phyloP scores from a whole-genome alignment of 78 protist genomes.

The Trichosphaerium sp. region DNA sequence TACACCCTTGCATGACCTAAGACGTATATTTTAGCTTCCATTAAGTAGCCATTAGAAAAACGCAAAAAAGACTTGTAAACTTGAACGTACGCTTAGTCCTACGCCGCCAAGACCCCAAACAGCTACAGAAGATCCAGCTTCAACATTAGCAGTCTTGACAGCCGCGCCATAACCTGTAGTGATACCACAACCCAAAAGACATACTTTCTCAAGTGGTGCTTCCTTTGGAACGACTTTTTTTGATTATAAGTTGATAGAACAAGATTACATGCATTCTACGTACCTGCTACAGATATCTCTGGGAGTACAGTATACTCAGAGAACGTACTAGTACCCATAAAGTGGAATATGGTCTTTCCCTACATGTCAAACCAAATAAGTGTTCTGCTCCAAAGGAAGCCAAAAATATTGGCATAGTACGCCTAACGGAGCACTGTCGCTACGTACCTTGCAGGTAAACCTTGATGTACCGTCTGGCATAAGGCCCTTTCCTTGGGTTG shows the following conservation, averaged over 20 bases:
- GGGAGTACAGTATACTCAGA: constrained; percentile 81
- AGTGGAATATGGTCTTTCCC: constrained; percentile 66
- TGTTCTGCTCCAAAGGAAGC: no score
- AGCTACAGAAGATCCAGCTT: constrained; percentile 48
- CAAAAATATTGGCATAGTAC: no score
- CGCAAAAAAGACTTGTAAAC: no score
- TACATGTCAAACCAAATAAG: no score
- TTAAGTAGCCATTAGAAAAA: no score
- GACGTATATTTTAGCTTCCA: no score
- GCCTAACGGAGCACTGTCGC: no score
- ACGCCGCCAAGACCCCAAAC: constrained; percentile 83
- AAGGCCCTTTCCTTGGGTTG: constrained; percentile 75
- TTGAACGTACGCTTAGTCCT: constrained; percentile 58
- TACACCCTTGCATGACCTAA: no score
- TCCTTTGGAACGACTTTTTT: constrained; percentile 43
- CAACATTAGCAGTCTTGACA: constrained; percentile 56
- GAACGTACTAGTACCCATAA: constrained; percentile 71
- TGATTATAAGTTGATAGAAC: no score
- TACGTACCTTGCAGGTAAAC: constrained; percentile 49
- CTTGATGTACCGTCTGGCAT: constrained; percentile 82
- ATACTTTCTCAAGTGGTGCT: constrained; percentile 56
- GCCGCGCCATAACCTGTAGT: constrained; percentile 77
- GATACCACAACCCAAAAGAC: constrained; percentile 50
- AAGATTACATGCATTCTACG: no score
- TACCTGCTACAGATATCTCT: constrained; percentile 65